Conservation (phyloP, 164 flowering plant species). For the Stephania cephalantha region DNA sequence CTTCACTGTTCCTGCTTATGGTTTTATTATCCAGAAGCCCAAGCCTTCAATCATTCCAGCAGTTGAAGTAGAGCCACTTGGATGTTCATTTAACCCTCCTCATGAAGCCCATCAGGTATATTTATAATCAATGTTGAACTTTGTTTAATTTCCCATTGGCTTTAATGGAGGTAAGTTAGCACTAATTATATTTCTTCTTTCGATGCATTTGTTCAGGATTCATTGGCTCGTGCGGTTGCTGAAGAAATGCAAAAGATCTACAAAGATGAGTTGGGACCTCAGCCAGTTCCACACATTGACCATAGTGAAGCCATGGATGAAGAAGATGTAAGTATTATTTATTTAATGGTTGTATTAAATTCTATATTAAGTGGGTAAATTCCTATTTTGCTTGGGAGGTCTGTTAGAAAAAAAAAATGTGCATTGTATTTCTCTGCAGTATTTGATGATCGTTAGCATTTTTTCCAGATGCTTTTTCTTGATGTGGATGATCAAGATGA, state of each 20-base stretch:
- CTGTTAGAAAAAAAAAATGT: too few relatives aligned
- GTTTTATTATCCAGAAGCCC: constrained; percentile 35
- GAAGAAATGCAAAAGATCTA: constrained; percentile 90
- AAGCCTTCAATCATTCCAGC: constrained; percentile 71
- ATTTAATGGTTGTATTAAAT: constrained; percentile 8
- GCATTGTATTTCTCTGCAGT: neutral
- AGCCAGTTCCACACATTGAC: constrained; percentile 79
- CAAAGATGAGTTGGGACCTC: constrained; percentile 70
- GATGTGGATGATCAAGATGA: constrained; percentile 55
- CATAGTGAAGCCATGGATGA: constrained; percentile 57
- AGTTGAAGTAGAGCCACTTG: constrained; percentile 87
- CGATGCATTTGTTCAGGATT: constrained; percentile 44
- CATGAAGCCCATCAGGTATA: constrained; percentile 79
- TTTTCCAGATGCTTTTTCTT: constrained; percentile 56
- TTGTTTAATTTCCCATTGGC: too few relatives aligned
- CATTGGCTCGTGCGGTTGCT: constrained; percentile 89
- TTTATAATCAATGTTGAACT: constrained; percentile 2
- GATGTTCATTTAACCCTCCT: constrained; percentile 90
- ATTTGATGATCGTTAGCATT: neutral
- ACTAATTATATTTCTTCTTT: neutral
- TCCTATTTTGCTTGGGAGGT: neutral
- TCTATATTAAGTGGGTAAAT: neutral
- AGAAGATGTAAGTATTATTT: constrained; percentile 59
- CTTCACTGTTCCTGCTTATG: neutral
- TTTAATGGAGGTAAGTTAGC: neutral